Conservation (phyloP, 1,284 basidiomycete genomes). For the Sanguinoderma infundibulare region DNA sequence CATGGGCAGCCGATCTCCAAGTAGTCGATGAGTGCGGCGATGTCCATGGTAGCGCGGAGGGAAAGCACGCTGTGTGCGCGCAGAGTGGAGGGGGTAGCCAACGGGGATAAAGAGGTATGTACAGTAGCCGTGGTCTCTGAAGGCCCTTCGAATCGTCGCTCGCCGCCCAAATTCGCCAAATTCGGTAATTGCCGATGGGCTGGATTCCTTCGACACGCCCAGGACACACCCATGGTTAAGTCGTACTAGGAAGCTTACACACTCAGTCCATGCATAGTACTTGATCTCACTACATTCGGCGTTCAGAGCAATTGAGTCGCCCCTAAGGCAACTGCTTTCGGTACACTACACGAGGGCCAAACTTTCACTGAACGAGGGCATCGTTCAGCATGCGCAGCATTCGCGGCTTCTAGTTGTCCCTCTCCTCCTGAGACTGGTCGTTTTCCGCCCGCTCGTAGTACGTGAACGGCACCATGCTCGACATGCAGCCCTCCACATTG, state of each 20-base stretch:
- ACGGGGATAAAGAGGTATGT: no score
- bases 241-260: no score
- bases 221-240: no score
- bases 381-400: constrained; percentile 25
- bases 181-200: neutral
- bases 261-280: no score
- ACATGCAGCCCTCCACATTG: constrained; percentile 19
- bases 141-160: neutral
- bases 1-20: constrained; percentile 17
- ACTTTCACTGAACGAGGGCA: constrained; percentile 17
- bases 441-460: constrained; percentile 4
- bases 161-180: neutral
- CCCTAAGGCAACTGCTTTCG: no score
- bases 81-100: neutral
- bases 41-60: constrained; percentile 1
- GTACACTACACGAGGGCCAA: no score
- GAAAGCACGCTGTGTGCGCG: neutral
- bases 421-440: constrained; percentile 9
- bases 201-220: no score
- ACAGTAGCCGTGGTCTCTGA: neutral
- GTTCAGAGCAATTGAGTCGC: no score
- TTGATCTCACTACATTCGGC: no score
- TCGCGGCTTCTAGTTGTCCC: constrained; percentile 24
- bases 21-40: constrained; percentile 7
- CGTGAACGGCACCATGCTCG: constrained; percentile 27